Base-by-base conservation (phyloP, 2,329 filamentous ascomycete genomes). In the Fusarium bactridioides region DNA sequence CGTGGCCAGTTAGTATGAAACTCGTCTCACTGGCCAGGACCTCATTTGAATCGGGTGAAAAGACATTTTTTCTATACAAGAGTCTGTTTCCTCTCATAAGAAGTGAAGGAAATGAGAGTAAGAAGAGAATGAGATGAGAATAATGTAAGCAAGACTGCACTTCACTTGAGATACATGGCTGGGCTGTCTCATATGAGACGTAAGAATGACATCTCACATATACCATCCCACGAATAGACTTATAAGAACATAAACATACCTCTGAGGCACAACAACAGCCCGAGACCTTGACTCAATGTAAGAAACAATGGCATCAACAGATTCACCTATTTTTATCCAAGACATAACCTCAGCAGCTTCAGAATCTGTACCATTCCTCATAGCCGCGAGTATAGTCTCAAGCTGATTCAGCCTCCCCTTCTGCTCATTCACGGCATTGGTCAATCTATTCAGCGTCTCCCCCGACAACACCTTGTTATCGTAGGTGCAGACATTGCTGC, bases 331-430 rank as follows among this genome's bases (percentile, higher is more conserved):
- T 21, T 61, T 53, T 12, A 73, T 23, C 57, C 65, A 67, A 21
- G 57, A 41, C 66, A 72, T 67, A 18, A 70, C 41, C 40, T 70
- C 70, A 16, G 48, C 69, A 18, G 69, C 65, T 27, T 70, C 65
- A 10, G 40, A 38, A n/a, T 57, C 54, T 0, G 66, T 70, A 1
- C 65, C 61, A 12, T 21, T 40, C 10, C 61, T 45, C 65, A 70
- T 72, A 10, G 61, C 61, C 4, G 57, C 44, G 18, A 72, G 33
- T n/a, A 67, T 63, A 13, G 57, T 58, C 47, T 73, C 69, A 13
- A 70, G 69, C 19, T 70, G 53, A 3, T n/a, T 10, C 4, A 70
- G 31, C 29, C 65, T 67, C 7, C 23, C n/a, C 21, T 56, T 73
- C 21, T 70, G 65, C 50, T 73, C 61, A 33, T 70, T 67, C 4